Evolutionary conservation across 2,329 filamentous ascomycete species (phyloP).

Genomic region (Aspergillus terreus): DNA sequence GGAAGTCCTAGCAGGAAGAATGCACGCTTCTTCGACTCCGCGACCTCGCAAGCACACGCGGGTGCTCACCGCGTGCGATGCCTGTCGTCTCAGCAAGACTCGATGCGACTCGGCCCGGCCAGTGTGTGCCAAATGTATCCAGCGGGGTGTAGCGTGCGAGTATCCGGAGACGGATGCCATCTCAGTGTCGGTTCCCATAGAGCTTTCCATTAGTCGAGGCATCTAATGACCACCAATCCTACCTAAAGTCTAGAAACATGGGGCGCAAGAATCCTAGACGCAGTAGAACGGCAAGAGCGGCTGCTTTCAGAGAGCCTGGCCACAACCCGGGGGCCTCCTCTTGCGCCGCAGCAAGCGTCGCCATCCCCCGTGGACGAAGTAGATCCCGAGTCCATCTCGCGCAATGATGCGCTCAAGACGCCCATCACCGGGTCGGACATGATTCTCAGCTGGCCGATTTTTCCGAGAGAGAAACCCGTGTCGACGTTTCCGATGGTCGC

Average conservation of each 20-base stretch:
- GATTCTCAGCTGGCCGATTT: conserved; percentile 24
- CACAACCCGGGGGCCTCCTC: not conserved
- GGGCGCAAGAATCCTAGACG: conserved; percentile 20
- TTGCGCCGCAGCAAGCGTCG: conserved; percentile 2
- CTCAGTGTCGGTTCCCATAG: conserved; percentile 17
- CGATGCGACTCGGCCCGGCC: conserved; percentile 23
- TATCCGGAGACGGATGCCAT: conserved; percentile 23
- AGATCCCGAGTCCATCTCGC: conserved; percentile 22
- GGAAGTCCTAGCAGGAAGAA: not conserved
- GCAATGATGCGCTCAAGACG: conserved; percentile 22
- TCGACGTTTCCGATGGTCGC: conserved; percentile 20
- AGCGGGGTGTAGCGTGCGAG: conserved; percentile 20
- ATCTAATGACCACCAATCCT: not conserved
- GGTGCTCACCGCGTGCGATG: conserved; percentile 22
- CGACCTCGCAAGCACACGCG: conserved; percentile 20
- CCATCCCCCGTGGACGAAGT: conserved; percentile 15
- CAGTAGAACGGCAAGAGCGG: conserved; percentile 22
- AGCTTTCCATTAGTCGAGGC: conserved; percentile 1
- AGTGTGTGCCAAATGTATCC: conserved; percentile 21
- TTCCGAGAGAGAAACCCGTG: conserved; percentile 20
- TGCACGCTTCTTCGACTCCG: conserved; percentile 12
- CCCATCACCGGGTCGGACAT: conserved; percentile 24
- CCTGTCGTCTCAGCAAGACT: conserved; percentile 23
- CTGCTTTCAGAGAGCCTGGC: conserved; percentile 15
- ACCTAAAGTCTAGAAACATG: conserved; percentile 19